These are phyloP conservation scores for Plasmodium falciparum DNA, from an alignment of 169 alveolate genomes.

Conservation along the genomic window DNA sequence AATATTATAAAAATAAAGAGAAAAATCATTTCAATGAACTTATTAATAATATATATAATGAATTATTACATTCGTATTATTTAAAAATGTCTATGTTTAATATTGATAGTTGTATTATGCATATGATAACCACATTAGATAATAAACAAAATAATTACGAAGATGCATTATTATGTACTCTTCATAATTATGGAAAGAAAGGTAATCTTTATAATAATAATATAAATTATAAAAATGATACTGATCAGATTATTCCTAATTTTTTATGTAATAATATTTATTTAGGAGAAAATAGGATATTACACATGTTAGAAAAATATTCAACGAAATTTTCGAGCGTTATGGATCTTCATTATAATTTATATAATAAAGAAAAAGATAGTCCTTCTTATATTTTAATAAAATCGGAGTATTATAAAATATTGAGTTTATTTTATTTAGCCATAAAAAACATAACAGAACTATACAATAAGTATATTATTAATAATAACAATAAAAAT, in stretches of 20 bases:
- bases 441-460: slow-evolving; percentile 9
- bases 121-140: slow-evolving; percentile 16
- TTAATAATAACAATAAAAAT: background rate
- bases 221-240: background rate
- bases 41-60: slow-evolving; percentile 56
- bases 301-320: slow-evolving; percentile 43
- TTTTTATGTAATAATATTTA: background rate
- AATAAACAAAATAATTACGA: slow-evolving; percentile 14
- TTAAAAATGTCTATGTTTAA: slow-evolving; percentile 52
- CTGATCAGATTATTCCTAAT: background rate
- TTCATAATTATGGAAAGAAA: slow-evolving; percentile 14
- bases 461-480: background rate
- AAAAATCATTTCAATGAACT: slow-evolving; percentile 26
- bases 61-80: slow-evolving; percentile 38
- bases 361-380: background rate
- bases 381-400: background rate
- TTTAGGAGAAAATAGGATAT: slow-evolving; percentile 25
- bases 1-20: background rate
- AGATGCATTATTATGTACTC: background rate
- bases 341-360: background rate
- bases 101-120: slow-evolving; percentile 24
- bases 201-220: background rate
- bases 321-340: slow-evolving; percentile 23
- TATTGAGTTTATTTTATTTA: slow-evolving; percentile 8
- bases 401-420: slow-evolving; percentile 49